These are phyloP conservation scores for Chlamydomonas eustigma DNA, from an alignment of 139 green algal genomes.

Conservation along the genomic window DNA sequence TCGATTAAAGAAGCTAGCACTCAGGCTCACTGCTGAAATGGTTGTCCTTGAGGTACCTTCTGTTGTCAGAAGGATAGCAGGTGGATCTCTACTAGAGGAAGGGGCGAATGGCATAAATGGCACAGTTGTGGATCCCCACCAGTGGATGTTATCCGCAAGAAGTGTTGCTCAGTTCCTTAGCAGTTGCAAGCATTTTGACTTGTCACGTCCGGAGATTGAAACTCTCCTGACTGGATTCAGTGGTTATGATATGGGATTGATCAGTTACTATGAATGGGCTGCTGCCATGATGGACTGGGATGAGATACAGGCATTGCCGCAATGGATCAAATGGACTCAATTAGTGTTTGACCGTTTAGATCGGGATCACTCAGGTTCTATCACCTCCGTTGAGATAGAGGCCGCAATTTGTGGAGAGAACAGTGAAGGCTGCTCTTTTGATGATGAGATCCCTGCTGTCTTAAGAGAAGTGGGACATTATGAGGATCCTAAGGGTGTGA, in stretches of 20 bases:
- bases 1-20: conserved; percentile 62
- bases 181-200: background rate
- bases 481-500: background rate
- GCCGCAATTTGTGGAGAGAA: background rate
- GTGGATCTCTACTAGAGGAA: too few relatives aligned
- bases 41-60: background rate
- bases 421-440: background rate
- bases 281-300: conserved; percentile 1
- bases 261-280: background rate
- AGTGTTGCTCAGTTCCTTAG: background rate
- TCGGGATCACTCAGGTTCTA: background rate
- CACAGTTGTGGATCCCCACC: too few relatives aligned
- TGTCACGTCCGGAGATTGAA: background rate
- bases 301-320: background rate
- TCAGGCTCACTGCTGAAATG: conserved; percentile 36
- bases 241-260: background rate
- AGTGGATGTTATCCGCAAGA: background rate
- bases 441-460: background rate
- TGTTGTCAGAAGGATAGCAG: background rate
- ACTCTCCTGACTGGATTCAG: background rate
- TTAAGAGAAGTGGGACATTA: background rate
- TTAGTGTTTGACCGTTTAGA: background rate
- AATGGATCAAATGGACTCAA: background rate
- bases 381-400: background rate
- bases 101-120: too few relatives aligned